A percentile compares a stretch with the other conserved stretches of the same genome.
Conservation (phyloP, 108 stramenopile species). For the Cyclotella baltica region DNA sequence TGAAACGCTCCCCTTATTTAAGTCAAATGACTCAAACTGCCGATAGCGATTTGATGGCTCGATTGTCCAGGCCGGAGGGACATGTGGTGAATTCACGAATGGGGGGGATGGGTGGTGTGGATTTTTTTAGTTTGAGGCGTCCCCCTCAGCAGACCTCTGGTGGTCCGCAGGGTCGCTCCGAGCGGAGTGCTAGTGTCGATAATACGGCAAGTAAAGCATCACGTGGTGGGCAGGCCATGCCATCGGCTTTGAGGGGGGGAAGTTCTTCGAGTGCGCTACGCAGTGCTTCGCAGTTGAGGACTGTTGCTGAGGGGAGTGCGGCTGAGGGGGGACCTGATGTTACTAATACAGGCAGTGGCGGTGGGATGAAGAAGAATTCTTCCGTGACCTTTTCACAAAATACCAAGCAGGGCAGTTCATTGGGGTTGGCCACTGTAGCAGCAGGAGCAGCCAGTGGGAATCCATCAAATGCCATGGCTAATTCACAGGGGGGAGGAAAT, state of each 20-base stretch:
- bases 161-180: neutral
- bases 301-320: neutral
- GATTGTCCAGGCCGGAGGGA: neutral
- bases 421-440: neutral
- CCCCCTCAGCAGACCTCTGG: neutral
- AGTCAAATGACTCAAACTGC: conserved; percentile 2
- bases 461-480: neutral
- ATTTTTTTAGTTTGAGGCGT: neutral
- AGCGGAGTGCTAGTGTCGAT: too few species aligned
- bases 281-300: neutral
- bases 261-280: neutral
- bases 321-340: neutral
- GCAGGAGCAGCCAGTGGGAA: neutral
- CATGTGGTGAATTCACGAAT: too few species aligned
- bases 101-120: neutral
- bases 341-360: neutral
- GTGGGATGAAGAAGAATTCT: conserved; percentile 28
- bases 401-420: conserved; percentile 24
- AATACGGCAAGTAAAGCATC: too few species aligned
- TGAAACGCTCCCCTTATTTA: conserved; percentile 13
- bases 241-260: neutral
- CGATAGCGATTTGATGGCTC: conserved; percentile 11
- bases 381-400: conserved; percentile 35
- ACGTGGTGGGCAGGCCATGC: neutral
- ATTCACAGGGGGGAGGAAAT: too few species aligned